Conservation (phyloP, 495 filamentous ascomycete species). For the Penicillium ucsense region DNA sequence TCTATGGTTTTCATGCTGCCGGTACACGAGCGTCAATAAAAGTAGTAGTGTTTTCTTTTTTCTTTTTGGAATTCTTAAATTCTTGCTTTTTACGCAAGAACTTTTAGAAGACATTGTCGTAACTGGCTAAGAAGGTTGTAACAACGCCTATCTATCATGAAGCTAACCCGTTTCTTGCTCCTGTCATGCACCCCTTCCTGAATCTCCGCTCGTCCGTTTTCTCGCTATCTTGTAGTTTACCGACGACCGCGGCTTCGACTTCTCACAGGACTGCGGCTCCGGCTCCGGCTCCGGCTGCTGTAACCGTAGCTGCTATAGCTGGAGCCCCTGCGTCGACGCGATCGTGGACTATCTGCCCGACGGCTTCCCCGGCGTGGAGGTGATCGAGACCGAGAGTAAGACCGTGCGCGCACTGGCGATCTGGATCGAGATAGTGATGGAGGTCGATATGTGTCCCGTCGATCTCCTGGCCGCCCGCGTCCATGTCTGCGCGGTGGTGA, state of each 20-base stretch:
- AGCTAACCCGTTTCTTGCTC: no score
- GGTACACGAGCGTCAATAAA: no score
- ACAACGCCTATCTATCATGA: no score
- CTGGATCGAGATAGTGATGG: conserved; percentile 36
- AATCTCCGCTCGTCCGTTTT: background rate
- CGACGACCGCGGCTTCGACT: conserved; percentile 28
- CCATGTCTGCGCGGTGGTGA: conserved; percentile 31
- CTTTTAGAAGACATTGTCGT: no score
- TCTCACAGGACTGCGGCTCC: conserved; percentile 35
- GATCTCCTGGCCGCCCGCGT: conserved; percentile 28
- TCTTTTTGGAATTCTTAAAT: no score
- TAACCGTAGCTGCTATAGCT: conserved; percentile 46
- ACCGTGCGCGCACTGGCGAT: conserved; percentile 32
- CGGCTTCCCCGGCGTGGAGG: conserved; percentile 23
- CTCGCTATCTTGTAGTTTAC: background rate
- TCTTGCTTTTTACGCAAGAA: no score
- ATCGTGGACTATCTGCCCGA: conserved; percentile 22
- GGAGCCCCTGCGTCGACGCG: conserved; percentile 40
- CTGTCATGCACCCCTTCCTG: no score
- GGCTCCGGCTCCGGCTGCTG: conserved; percentile 33
- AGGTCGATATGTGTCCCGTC: conserved; percentile 43
- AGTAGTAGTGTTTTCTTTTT: no score
- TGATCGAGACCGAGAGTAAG: conserved; percentile 25
- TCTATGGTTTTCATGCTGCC: no score
- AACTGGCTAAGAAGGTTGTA: no score